Evolutionary conservation across 176 grass and related monocot genomes (phyloP), one percentile per base, ranked within the genome.

Genomic region (Ampelocalamus luodianensis): DNA sequence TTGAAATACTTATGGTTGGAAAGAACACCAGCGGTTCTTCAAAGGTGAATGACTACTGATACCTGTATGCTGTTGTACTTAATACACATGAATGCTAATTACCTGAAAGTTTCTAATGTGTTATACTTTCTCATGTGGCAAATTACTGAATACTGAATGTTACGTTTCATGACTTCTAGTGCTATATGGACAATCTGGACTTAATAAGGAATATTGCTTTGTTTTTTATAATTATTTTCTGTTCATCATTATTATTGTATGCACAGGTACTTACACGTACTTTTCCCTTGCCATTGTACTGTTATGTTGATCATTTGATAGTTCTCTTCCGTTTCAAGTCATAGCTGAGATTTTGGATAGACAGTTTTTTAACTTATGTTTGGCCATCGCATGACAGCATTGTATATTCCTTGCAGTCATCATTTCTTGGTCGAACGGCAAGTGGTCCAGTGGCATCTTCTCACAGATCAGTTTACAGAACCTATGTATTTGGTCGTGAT

Each of bases 401-500:
- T 42, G 4, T 87, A 40, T 76, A 65, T 69, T 85, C 77, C 50
- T 78, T 91, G 65, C 85, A 95, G 93, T 87, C 84, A 54, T 96
- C 94, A 70, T 96, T 98, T 91, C 81, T 98, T 71, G 96, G 91
- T 65, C 85, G 93, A 81, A 88, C 91, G 80, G 74, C 80, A 72
- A 93, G 83, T 87, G 72, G 78, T 83, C 82, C 87, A 7, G 42
- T 93, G 37, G 73, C 67, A 76, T 87, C 85, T 80, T 95, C 91
- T 12, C 91, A 85, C 62, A 95, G 92, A 92, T 90, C 85, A 78
- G 74, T 76, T 27, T 83, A 85, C 70, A 86, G 75, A 63, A 71
- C 83, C 42, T 98, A 90, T 87, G 91, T 98, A 68, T 98, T 98
- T 86, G 91, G 93, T 8, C 89, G 88, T 62, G 96, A 95, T 49